phyloP scores from a whole-genome alignment of 129 eudicot species.

The Tanacetum coccineum region DNA sequence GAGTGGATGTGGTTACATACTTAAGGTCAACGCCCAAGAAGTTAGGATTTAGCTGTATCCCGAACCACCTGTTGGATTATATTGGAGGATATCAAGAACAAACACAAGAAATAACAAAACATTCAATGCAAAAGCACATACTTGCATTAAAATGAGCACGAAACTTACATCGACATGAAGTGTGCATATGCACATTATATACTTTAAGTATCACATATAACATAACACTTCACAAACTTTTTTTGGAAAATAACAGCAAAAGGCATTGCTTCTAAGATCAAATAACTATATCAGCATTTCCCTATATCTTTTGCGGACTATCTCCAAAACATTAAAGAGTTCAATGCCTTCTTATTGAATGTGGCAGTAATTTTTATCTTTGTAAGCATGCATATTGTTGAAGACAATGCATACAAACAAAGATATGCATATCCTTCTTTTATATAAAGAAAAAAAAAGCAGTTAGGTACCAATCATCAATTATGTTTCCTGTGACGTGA shows the following conservation, averaged over 20 bases:
- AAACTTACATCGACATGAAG: too few species aligned
- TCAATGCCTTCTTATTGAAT: neutral
- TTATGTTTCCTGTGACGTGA: constrained; percentile 62
- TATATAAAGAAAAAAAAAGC: neutral
- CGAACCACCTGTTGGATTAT: constrained; percentile 72
- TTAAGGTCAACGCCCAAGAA: constrained; percentile 96
- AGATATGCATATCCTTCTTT: constrained; percentile 2
- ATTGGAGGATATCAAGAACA: constrained; percentile 14
- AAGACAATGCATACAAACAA: neutral
- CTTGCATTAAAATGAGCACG: too few species aligned
- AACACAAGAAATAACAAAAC: neutral
- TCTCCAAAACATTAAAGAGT: constrained; percentile 2
- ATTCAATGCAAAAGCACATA: too few species aligned
- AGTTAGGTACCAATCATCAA: constrained; percentile 69
- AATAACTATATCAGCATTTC: too few species aligned
- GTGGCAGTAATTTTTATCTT: too few species aligned
- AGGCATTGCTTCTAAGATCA: too few species aligned
- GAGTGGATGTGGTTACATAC: constrained; percentile 42
- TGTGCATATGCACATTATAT: too few species aligned
- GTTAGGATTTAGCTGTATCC: constrained; percentile 95
- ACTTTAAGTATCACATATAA: too few species aligned
- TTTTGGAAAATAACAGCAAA: too few species aligned
- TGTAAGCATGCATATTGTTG: too few species aligned
- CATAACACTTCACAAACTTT: too few species aligned
- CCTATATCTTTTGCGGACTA: too few species aligned